Percentiles rank a stretch among this genome's conserved stretches.
phyloP scores from a whole-genome alignment of 169 alveolate species.

The Eimeria brunetti region DNA sequence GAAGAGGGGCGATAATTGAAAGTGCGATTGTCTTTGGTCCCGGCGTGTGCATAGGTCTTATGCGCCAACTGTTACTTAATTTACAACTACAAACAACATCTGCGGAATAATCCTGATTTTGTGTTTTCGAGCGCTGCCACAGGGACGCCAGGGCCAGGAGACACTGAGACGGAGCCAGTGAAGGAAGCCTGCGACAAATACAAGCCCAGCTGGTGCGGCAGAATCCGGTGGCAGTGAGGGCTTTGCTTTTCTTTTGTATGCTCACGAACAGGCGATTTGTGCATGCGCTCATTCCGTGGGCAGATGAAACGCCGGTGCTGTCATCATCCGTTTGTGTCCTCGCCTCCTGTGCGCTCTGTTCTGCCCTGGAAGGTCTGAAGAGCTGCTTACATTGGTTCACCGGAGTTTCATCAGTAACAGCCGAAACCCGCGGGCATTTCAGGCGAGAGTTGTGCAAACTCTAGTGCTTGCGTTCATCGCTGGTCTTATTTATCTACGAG shows the following conservation, averaged over 20 bases:
- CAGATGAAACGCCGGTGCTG: neutral
- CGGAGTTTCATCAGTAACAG: conserved; percentile 76
- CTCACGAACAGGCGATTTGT: neutral
- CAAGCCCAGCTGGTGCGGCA: conserved; percentile 59
- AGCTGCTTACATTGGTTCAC: conserved; percentile 42
- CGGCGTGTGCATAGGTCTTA: neutral
- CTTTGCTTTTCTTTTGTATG: neutral
- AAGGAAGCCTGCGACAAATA: conserved; percentile 31
- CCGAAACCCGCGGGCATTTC: conserved; percentile 76
- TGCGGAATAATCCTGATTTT: neutral
- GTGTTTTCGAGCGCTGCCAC: conserved; percentile 12
- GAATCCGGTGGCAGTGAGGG: neutral
- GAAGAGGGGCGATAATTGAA: neutral
- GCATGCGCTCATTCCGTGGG: neutral
- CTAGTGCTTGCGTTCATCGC: conserved; percentile 69
- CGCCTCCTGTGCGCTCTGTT: conserved; percentile 8
- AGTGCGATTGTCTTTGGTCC: neutral
- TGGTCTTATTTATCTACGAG: conserved; percentile 74
- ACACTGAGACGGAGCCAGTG: conserved; percentile 7
- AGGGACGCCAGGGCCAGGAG: conserved; percentile 10
- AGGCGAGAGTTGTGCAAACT: conserved; percentile 79
- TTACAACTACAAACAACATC: neutral
- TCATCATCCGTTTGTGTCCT: neutral
- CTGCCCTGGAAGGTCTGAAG: conserved; percentile 32
- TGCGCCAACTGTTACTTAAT: neutral